Percentiles rank a stretch among this genome's conserved stretches.
These are phyloP conservation scores for Colletotrichum agaves DNA, from an alignment of 2,329 filamentous ascomycete genomes.

Conservation along the genomic window DNA sequence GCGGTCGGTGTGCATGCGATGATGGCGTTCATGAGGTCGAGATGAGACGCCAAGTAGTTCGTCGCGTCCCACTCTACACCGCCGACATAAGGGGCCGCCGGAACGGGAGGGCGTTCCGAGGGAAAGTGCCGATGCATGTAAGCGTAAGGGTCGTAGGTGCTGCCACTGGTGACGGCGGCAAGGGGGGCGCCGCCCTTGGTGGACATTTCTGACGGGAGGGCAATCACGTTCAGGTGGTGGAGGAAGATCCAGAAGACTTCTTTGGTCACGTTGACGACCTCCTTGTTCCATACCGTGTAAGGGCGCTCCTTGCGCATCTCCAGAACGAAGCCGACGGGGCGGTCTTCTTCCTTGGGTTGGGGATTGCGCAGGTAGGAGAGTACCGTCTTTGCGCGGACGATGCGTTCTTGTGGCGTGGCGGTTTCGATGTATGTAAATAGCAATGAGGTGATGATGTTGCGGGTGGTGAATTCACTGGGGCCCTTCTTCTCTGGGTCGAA, in stretches of 20 bases:
- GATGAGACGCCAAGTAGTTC: constrained; percentile 91
- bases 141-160: constrained; percentile 55
- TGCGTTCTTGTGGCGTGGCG: constrained; percentile 69
- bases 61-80: constrained; percentile 99
- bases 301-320: constrained; percentile 89
- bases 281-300: constrained; percentile 94
- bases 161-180: constrained; percentile 47
- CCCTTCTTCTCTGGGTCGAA: constrained; percentile 99
- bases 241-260: constrained; percentile 99
- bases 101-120: constrained; percentile 85
- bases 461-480: constrained; percentile 94
- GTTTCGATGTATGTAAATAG: constrained; percentile 88
- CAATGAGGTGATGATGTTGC: constrained; percentile 88
- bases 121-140: constrained; percentile 83
- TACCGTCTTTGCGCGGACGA: constrained; percentile 76
- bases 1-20: constrained; percentile 80
- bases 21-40: constrained; percentile 92
- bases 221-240: constrained; percentile 89
- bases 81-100: constrained; percentile 94
- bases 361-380: constrained; percentile 85
- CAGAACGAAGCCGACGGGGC: constrained; percentile 85
- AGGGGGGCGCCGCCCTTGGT: constrained; percentile 40
- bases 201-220: constrained; percentile 64
- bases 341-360: constrained; percentile 76
- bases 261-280: constrained; percentile 91